These are phyloP conservation scores for Chrysanthemum makinoi DNA, from an alignment of 129 eudicot genomes.

Conservation along the genomic window DNA sequence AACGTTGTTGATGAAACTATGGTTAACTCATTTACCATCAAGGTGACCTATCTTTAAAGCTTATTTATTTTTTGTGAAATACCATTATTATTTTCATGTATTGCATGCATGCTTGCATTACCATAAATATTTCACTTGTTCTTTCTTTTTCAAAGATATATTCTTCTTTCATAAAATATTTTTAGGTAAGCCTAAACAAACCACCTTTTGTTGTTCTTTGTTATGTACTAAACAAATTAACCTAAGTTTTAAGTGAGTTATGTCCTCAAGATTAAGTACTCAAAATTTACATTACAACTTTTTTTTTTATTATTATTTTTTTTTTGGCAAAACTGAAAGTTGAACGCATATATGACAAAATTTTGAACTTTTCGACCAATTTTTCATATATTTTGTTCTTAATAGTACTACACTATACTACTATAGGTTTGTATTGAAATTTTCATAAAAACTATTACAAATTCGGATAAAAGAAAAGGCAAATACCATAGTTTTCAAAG, in stretches of 20 bases:
- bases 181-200: background rate
- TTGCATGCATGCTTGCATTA: conserved; percentile 26
- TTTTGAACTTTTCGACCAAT: background rate
- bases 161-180: background rate
- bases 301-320: no score
- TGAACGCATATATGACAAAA: background rate
- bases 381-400: background rate
- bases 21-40: conserved; percentile 82
- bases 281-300: no score
- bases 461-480: background rate
- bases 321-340: background rate
- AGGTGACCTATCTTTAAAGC: conserved; percentile 42
- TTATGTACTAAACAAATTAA: background rate
- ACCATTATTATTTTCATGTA: background rate
- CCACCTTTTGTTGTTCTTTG: background rate
- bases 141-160: background rate
- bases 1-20: conserved; percentile 54
- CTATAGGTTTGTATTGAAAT: background rate
- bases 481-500: background rate
- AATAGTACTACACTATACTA: background rate
- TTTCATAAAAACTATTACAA: background rate
- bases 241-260: background rate
- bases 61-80: conserved; percentile 2
- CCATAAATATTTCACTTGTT: background rate
- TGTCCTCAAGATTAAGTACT: no score